phyloP scores from a whole-genome alignment of 306 rosid species.

The Luffa acutangula region DNA sequence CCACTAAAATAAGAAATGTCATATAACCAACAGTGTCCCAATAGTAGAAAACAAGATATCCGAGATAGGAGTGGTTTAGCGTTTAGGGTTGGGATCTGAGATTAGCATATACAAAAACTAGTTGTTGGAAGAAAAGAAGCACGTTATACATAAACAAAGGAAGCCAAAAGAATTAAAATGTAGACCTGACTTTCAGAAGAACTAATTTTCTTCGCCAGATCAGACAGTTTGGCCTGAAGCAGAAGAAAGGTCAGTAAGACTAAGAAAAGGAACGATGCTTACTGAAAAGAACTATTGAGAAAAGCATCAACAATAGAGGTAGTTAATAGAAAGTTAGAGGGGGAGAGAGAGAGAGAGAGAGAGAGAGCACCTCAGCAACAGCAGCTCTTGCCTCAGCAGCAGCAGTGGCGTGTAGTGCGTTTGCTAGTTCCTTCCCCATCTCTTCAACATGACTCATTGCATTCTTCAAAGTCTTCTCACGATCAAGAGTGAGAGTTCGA shows the following conservation, averaged over 20 bases:
- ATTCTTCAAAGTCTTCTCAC: constrained; percentile 55
- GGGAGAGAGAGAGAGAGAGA: background rate
- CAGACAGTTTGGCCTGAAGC: constrained; percentile 51
- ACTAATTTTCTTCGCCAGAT: constrained; percentile 46
- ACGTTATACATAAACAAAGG: background rate
- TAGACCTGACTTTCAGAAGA: constrained; percentile 46
- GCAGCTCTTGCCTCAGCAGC: constrained; percentile 84
- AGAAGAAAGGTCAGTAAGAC: background rate
- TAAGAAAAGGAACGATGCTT: background rate
- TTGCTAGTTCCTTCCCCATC: constrained; percentile 61
- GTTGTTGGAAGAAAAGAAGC: background rate
- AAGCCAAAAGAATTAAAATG: background rate
- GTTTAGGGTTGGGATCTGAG: background rate
- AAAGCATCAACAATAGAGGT: background rate
- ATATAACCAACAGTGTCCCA: background rate
- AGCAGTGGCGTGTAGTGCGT: constrained; percentile 50
- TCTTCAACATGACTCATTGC: constrained; percentile 78
- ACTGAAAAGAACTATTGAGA: background rate
- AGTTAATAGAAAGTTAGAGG: background rate
- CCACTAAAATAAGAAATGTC: background rate
- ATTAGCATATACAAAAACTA: background rate
- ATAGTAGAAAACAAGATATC: background rate
- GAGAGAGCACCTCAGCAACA: constrained; percentile 61
- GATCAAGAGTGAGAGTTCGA: constrained; percentile 46
- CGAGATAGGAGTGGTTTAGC: background rate